Base-by-base conservation (phyloP, 805 yeast species). In the Lipomyces starkeyi region DNA sequence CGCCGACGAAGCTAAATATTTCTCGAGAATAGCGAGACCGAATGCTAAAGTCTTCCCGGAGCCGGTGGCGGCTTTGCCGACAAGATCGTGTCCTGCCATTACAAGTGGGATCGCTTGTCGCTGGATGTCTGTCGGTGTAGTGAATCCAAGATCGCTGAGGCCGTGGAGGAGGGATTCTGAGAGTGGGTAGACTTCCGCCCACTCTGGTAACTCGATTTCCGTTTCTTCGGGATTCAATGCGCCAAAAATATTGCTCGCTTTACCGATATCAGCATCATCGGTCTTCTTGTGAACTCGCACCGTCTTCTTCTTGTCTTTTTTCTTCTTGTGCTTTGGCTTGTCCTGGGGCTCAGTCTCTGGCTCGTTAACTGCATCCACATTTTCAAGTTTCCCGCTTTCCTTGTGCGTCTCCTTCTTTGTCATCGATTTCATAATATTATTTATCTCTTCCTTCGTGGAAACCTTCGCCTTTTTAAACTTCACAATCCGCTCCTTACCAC, bases 41-140 rank as follows among this genome's bases (percentile, higher is more conserved):
- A 91, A 95, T 0, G 99, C 99, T 66, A 93, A 81, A 0, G 99
- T 95, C 77, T 95, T 95, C 83, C 99, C 99, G 0, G 97, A 91
- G 77, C 99, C 99, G 0, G 99, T 95, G 11, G 95, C 89, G 17
- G 99, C 99, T 76, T 94, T 95, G 64, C 99, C 99, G 72, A 95
- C 88, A 3, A 95, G 86, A 79, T 95, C 98, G 47, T 83, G 83
- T 5, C 93, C 96, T 35, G 83, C 81, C 14, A 91, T 67, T 1
- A 94, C 91, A 34, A 83, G 74, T 1, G 98, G 97, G 64, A 95
- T 88, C 9, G 94, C 83, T 66, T 81, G 80, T 68, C 82, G 83
- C 79, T 95, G 99, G 75, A 95, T 93, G 43, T 88, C 91, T 0
- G 98, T 93, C 9, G 99, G 99, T 27, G 81, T 78, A 0, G 72